These are phyloP conservation scores for Arthrocladium fulminans DNA, from an alignment of 2,329 filamentous ascomycete species.

Conservation along the genomic window DNA sequence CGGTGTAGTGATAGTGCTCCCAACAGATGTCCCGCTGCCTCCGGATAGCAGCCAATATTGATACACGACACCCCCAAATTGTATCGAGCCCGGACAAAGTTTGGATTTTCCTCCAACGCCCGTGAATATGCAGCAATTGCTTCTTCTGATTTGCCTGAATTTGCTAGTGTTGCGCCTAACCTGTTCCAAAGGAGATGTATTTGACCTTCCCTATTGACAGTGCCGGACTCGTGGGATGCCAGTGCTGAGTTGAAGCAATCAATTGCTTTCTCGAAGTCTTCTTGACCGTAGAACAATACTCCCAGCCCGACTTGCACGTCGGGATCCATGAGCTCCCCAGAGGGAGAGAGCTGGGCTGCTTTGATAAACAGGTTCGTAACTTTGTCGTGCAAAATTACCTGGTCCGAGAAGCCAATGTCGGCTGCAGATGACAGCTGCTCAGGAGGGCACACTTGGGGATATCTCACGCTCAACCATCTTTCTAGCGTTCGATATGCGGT, in stretches of 20 bases:
- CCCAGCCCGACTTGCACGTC: constrained; percentile 96
- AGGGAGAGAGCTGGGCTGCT: constrained; percentile 83
- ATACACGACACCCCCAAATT: constrained; percentile 95
- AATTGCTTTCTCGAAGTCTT: constrained; percentile 97
- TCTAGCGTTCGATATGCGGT: constrained; percentile 94
- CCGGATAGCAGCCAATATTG: constrained; percentile 89
- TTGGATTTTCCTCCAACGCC: constrained; percentile 78
- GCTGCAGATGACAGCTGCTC: constrained; percentile 58
- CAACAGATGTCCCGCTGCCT: constrained; percentile 86
- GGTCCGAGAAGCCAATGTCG: constrained; percentile 92
- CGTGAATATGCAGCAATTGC: constrained; percentile 95
- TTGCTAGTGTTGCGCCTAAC: constrained; percentile 88
- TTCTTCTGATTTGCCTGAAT: constrained; percentile 86
- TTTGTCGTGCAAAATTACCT: constrained; percentile 77
- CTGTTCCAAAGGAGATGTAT: constrained; percentile 95
- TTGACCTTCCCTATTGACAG: constrained; percentile 74
- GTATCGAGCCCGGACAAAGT: constrained; percentile 94
- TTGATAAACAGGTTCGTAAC: constrained; percentile 86
- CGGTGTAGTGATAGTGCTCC: constrained; percentile 94
- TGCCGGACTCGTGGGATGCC: constrained; percentile 72
- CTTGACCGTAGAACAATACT: constrained; percentile 93
- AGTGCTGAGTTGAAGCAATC: constrained; percentile 95
- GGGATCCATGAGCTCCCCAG: constrained; percentile 92
- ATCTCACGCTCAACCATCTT: constrained; percentile 93
- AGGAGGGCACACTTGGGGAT: constrained; percentile 69